A percentile compares a stretch with the other conserved stretches of the same genome.
phyloP scores from a whole-genome alignment of 495 filamentous ascomycete species.

The Recurvomyces mirabilis region DNA sequence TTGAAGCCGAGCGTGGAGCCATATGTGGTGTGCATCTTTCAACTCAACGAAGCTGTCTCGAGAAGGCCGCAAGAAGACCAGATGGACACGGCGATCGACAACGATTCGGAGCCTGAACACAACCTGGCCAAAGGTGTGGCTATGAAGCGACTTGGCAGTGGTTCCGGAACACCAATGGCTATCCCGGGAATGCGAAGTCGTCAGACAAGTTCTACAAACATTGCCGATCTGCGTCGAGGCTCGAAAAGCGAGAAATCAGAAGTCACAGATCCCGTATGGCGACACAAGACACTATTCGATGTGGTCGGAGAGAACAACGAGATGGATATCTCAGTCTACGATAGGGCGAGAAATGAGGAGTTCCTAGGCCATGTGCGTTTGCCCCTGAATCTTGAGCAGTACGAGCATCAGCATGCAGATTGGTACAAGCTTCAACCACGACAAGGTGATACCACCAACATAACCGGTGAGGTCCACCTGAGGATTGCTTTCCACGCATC shows the following conservation, averaged over 20 bases:
- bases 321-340: slow-evolving; percentile 89
- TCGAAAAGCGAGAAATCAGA: slow-evolving; percentile 50
- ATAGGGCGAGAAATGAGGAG: slow-evolving; percentile 70
- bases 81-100: slow-evolving; percentile 31
- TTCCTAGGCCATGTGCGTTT: slow-evolving; percentile 87
- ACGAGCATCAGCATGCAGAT: slow-evolving; percentile 58
- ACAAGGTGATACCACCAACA: slow-evolving; percentile 51
- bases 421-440: slow-evolving; percentile 74
- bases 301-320: slow-evolving; percentile 87
- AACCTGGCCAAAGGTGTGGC: slow-evolving; percentile 37
- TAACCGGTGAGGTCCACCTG: slow-evolving; percentile 85
- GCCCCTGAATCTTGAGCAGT: slow-evolving; percentile 41
- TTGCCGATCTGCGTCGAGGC: slow-evolving; percentile 34
- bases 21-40: slow-evolving; percentile 93
- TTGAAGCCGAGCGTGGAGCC: slow-evolving; percentile 73
- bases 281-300: slow-evolving; percentile 90
- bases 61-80: slow-evolving; percentile 57
- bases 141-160: slow-evolving; percentile 57
- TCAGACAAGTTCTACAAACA: slow-evolving; percentile 90
- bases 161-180: slow-evolving; percentile 72
- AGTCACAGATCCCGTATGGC: slow-evolving; percentile 86
- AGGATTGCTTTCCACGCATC: slow-evolving; percentile 76
- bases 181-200: slow-evolving; percentile 94
- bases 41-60: slow-evolving; percentile 91
- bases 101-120: slow-evolving; percentile 22